Percentiles rank a stretch among this genome's conserved stretches.
Conservation (phyloP, 306 rosid genomes). For the Acacia confusa region DNA sequence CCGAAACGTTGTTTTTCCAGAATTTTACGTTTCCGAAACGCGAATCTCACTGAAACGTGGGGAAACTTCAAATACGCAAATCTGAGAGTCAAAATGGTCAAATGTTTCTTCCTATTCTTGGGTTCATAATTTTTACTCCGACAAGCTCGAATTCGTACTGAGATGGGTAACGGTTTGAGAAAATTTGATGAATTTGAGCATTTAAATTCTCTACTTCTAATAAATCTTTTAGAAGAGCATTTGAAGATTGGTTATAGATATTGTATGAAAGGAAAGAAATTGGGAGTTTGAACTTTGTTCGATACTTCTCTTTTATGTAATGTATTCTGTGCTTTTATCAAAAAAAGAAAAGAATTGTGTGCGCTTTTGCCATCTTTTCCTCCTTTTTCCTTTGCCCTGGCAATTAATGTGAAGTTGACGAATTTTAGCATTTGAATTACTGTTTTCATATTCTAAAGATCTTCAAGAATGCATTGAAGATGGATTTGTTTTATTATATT, state of each 20-base stretch:
- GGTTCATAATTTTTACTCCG: not conserved
- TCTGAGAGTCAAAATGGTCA: too few species aligned
- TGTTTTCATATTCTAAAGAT: slow-evolving; percentile 7
- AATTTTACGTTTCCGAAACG: too few species aligned
- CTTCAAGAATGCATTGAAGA: slow-evolving; percentile 21
- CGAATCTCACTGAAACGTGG: too few species aligned
- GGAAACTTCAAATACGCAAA: too few species aligned
- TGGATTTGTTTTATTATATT: slow-evolving; percentile 16
- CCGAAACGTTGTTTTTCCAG: too few species aligned
- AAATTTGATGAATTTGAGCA: not conserved
- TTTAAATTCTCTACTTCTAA: not conserved
- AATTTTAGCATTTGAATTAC: slow-evolving; percentile 5
- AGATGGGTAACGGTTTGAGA: slow-evolving; percentile 14
- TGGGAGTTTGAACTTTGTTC: not conserved
- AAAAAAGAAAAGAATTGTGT: too few species aligned
- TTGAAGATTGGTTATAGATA: not conserved
- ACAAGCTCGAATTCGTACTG: slow-evolving; percentile 2
- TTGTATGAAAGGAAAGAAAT: not conserved
- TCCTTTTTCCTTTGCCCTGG: not conserved
- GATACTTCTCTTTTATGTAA: too few species aligned
- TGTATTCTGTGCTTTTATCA: too few species aligned
- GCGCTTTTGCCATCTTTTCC: not conserved
- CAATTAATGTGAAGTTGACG: not conserved
- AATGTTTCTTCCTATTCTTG: not conserved
- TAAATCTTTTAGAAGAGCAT: not conserved